These are phyloP conservation scores for Asterophora parasitica DNA, from an alignment of 768 basidiomycete species.

Conservation along the genomic window DNA sequence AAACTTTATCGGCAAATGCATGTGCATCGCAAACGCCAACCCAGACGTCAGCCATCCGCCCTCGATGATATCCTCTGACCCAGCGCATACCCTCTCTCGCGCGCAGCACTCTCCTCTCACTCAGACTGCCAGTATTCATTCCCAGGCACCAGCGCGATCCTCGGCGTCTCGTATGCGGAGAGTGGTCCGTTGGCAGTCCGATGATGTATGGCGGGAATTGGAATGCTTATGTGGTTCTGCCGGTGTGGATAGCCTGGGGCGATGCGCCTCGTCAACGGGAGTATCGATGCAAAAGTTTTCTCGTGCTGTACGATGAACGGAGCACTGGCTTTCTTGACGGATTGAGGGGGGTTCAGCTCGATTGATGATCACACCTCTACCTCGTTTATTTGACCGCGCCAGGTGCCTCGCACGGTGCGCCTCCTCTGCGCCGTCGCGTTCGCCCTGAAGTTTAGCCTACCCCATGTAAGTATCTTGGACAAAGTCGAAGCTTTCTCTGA, in stretches of 20 bases:
- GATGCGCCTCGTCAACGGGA: too few relatives aligned
- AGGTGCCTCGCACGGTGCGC: too few relatives aligned
- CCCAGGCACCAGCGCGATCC: constrained; percentile 32
- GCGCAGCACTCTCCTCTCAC: constrained; percentile 22
- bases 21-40: constrained; percentile 88
- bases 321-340: too few relatives aligned
- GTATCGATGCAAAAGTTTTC: too few relatives aligned
- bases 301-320: too few relatives aligned
- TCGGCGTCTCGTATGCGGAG: constrained; percentile 25
- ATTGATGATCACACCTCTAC: too few relatives aligned
- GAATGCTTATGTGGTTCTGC: constrained; percentile 1
- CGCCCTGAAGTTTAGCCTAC: too few relatives aligned
- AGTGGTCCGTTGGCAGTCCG: constrained; percentile 33
- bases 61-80: constrained; percentile 52
- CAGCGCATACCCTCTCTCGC: constrained; percentile 29
- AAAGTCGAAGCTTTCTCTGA: too few relatives aligned
- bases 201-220: constrained; percentile 14
- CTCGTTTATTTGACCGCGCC: too few relatives aligned
- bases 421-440: too few relatives aligned
- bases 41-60: constrained; percentile 89
- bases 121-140: constrained; percentile 43
- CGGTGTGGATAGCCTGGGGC: constrained; percentile 21
- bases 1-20: constrained; percentile 90
- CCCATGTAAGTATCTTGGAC: too few relatives aligned
- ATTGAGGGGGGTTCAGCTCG: too few relatives aligned